phyloP scores from a whole-genome alignment of 2,329 filamentous ascomycete genomes.

The Aspergillus sp. region DNA sequence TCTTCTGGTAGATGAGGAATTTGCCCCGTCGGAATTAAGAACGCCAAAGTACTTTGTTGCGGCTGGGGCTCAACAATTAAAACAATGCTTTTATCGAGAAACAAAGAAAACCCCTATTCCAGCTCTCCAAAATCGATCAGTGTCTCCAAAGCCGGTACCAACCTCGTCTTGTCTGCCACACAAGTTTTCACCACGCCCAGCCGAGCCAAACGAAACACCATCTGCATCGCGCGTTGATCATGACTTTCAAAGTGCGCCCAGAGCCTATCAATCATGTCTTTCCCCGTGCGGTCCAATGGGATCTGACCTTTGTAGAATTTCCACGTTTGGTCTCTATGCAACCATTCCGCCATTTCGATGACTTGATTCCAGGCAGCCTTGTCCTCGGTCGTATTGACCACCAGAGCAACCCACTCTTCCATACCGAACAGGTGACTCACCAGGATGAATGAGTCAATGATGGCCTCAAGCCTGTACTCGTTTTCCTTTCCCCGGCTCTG shows the following conservation, averaged over 20 bases:
- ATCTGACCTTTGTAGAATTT: not conserved
- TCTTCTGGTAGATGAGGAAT: no score
- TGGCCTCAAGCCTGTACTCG: not conserved
- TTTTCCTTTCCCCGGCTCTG: not conserved
- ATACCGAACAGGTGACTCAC: not conserved
- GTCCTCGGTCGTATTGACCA: not conserved
- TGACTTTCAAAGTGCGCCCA: not conserved
- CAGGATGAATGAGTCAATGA: not conserved
- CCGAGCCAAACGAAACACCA: not conserved
- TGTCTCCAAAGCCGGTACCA: not conserved
- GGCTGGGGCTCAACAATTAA: no score
- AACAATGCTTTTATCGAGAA: no score
- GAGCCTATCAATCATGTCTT: not conserved
- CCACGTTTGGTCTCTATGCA: not conserved
- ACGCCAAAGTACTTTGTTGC: no score
- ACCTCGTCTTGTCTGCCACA: not conserved
- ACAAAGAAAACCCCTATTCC: no score
- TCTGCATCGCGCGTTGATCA: not conserved
- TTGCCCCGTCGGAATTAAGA: no score
- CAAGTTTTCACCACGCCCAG: not conserved
- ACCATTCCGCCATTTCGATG: not conserved
- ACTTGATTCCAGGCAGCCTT: not conserved
- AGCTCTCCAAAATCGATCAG: not conserved
- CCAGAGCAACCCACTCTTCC: not conserved
- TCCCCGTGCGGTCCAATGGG: not conserved